phyloP scores from a whole-genome alignment of 371 early-diverging fungal genomes.

The Umbelopsis sp. region DNA sequence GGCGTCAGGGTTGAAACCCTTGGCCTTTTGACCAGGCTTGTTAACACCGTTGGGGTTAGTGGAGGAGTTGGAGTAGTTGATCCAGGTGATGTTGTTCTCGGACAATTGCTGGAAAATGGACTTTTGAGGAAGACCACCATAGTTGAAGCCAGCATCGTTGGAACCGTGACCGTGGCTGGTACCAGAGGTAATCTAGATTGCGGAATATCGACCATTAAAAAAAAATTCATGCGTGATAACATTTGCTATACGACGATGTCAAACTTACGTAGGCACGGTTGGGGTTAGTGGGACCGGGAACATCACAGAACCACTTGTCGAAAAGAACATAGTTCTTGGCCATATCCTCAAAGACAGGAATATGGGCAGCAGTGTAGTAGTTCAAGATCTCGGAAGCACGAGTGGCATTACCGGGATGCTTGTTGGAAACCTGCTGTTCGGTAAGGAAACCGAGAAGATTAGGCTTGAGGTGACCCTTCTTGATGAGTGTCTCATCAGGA shows the following conservation, averaged over 20 bases:
- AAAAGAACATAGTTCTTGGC: conserved; percentile 25
- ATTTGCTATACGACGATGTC: no score
- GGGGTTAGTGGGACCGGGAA: conserved; percentile 25
- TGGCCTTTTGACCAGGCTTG: background rate
- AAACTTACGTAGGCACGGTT: conserved; percentile 23
- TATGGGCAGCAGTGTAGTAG: conserved; percentile 22
- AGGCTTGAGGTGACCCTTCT: conserved; percentile 16
- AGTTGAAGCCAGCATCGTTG: conserved; percentile 21
- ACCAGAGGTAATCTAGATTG: conserved; percentile 20
- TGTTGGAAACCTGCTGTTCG: conserved; percentile 19
- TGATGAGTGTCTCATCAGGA: conserved; percentile 20
- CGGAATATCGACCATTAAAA: no score
- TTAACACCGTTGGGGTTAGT: background rate
- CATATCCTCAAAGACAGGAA: conserved; percentile 24
- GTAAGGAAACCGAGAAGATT: conserved; percentile 21
- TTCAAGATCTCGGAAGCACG: conserved; percentile 24
- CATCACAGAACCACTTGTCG: conserved; percentile 23
- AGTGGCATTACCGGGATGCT: background rate
- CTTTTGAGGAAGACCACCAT: conserved; percentile 22
- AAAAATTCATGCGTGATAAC: no score
- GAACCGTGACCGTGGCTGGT: conserved; percentile 22
- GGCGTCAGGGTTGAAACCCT: conserved; percentile 23
- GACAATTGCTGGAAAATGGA: conserved; percentile 26
- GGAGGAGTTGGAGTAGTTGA: conserved; percentile 25
- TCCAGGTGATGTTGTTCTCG: conserved; percentile 24